Evolutionary conservation across 2,329 filamentous ascomycete species (phyloP).

Genomic region (Phaeomoniella chlamydospora): DNA sequence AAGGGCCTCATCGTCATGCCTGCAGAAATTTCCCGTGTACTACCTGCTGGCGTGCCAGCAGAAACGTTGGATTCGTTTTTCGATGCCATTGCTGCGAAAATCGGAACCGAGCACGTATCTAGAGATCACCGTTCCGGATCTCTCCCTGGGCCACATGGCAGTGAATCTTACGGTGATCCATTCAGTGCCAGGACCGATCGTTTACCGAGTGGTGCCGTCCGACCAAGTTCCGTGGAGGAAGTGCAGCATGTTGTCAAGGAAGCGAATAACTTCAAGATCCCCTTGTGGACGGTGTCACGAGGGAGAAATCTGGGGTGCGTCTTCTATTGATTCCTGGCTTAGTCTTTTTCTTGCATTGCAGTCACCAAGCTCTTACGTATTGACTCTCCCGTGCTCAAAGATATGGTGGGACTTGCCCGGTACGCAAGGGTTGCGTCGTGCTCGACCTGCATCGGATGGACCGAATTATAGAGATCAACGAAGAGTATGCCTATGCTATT

Average conservation of each 20-base stretch:
- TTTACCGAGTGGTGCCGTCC: no score
- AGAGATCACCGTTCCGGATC: no score
- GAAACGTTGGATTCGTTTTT: no score
- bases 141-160: no score
- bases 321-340: no score
- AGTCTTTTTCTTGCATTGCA: not conserved
- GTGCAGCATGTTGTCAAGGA: slow-evolving; percentile 16
- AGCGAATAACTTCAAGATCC: slow-evolving; percentile 19
- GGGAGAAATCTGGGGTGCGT: slow-evolving; percentile 29
- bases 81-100: no score
- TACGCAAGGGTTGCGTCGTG: slow-evolving; percentile 28
- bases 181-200: no score
- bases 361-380: not conserved
- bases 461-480: slow-evolving; percentile 18
- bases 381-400: slow-evolving; percentile 14
- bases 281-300: slow-evolving; percentile 19
- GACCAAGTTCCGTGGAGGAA: slow-evolving; percentile 17
- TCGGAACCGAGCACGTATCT: no score
- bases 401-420: slow-evolving; percentile 34
- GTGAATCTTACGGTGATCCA: no score
- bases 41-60: no score
- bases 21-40: no score
- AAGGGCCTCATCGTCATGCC: no score
- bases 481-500: slow-evolving; percentile 16
- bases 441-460: slow-evolving; percentile 26